These are phyloP conservation scores for Alternaria tenuissima DNA, from an alignment of 2,329 filamentous ascomycete species.

Conservation along the genomic window DNA sequence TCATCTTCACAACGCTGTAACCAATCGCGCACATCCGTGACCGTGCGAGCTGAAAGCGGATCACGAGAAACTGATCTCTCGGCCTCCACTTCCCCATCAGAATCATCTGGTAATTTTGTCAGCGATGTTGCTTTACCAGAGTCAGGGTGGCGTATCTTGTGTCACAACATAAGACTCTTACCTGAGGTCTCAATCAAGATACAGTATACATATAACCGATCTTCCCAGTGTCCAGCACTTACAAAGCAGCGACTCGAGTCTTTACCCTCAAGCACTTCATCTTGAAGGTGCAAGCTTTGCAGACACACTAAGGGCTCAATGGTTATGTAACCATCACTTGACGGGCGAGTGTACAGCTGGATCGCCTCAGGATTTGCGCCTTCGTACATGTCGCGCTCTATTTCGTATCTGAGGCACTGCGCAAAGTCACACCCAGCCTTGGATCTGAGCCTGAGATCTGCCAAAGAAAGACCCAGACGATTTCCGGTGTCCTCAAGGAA, in stretches of 20 bases:
- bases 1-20: not conserved
- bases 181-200: fast-evolving
- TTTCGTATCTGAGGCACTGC: not conserved
- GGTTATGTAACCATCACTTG: too few species aligned
- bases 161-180: not conserved
- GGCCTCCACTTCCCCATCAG: fast-evolving
- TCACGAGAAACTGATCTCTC: fast-evolving
- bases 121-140: fast-evolving
- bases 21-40: not conserved
- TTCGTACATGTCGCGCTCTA: too few species aligned
- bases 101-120: fast-evolving
- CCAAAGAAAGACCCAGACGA: not conserved
- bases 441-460: fast-evolving
- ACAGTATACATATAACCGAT: fast-evolving
- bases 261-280: fast-evolving
- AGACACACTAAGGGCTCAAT: too few species aligned
- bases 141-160: fast-evolving
- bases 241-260: not conserved
- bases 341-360: too few species aligned
- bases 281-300: fast-evolving
- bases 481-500: fast-evolving
- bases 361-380: too few species aligned
- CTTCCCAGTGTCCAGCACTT: fast-evolving
- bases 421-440: not conserved
- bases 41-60: not conserved